These are phyloP conservation scores for Schizonepeta tenuifolia DNA, from an alignment of 257 asterid species.

Conservation along the genomic window DNA sequence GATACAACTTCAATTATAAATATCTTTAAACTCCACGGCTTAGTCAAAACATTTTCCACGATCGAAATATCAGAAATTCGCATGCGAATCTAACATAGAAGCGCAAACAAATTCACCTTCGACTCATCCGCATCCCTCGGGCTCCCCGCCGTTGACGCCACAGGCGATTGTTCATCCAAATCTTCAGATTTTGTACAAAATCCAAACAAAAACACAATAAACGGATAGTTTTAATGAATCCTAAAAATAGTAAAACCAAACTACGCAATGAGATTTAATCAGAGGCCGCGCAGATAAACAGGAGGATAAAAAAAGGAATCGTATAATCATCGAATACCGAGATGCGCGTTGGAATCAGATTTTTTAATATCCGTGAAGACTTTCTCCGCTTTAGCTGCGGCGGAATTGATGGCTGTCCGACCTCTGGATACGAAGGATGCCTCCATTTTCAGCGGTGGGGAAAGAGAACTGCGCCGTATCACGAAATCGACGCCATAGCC, in stretches of 20 bases:
- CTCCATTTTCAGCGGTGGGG: conserved; percentile 65
- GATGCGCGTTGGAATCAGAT: conserved; percentile 65
- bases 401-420: conserved; percentile 91
- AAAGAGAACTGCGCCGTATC: conserved; percentile 32
- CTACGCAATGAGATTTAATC: conserved; percentile 22
- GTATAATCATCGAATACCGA: conserved; percentile 38
- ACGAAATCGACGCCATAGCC: conserved; percentile 40
- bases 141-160: conserved; percentile 52
- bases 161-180: conserved; percentile 59
- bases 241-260: conserved; percentile 50
- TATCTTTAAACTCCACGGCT: conserved; percentile 20
- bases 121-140: conserved; percentile 48
- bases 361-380: conserved; percentile 89
- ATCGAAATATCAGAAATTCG: background rate
- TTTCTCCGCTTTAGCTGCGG: conserved; percentile 99
- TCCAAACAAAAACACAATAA: conserved; percentile 21
- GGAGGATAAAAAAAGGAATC: background rate
- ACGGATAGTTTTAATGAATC: conserved; percentile 27
- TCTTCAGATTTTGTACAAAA: conserved; percentile 47
- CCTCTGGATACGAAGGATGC: conserved; percentile 89
- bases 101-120: conserved; percentile 47
- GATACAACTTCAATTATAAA: background rate
- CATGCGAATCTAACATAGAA: conserved; percentile 23
- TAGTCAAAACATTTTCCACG: conserved; percentile 37
- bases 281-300: conserved; percentile 21